Percentiles rank a stretch among this genome's conserved stretches.
phyloP scores from a whole-genome alignment of 2,329 filamentous ascomycete genomes.

The Seiridium cupressi region DNA sequence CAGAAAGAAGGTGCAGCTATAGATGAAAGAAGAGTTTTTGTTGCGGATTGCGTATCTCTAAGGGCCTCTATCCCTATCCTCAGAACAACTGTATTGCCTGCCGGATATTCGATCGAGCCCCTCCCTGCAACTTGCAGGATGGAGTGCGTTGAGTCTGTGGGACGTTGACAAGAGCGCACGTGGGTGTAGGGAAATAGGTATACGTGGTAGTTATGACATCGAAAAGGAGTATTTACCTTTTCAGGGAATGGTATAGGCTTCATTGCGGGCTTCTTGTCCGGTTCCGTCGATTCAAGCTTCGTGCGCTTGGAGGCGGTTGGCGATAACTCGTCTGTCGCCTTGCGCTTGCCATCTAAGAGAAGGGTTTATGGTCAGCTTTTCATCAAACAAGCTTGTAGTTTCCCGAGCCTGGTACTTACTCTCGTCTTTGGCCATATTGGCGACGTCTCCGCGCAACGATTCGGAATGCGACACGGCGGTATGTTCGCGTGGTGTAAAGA shows the following conservation, averaged over 20 bases:
- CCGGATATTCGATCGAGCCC: no score
- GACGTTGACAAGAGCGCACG: no score
- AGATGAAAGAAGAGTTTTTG: no score
- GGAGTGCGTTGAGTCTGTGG: no score
- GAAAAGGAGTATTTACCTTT: constrained; percentile 54
- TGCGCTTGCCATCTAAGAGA: constrained; percentile 62
- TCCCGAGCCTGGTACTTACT: constrained; percentile 25
- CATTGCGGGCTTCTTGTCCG: constrained; percentile 50
- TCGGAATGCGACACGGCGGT: neutral
- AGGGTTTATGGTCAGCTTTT: constrained; percentile 6
- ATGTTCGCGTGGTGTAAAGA: neutral
- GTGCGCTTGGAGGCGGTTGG: constrained; percentile 63
- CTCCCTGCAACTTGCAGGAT: no score
- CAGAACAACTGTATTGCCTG: no score
- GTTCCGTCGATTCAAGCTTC: constrained; percentile 48
- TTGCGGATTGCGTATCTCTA: no score
- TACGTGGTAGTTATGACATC: no score
- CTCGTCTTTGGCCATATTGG: constrained; percentile 38
- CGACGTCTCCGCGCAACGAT: neutral
- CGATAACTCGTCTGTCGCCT: constrained; percentile 67
- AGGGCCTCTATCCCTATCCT: no score
- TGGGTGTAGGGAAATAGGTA: no score
- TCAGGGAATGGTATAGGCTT: constrained; percentile 83
- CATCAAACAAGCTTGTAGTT: neutral
- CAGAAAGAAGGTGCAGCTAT: no score